Base-by-base conservation (phyloP, 805 yeast species). In the Pichia manshurica region DNA sequence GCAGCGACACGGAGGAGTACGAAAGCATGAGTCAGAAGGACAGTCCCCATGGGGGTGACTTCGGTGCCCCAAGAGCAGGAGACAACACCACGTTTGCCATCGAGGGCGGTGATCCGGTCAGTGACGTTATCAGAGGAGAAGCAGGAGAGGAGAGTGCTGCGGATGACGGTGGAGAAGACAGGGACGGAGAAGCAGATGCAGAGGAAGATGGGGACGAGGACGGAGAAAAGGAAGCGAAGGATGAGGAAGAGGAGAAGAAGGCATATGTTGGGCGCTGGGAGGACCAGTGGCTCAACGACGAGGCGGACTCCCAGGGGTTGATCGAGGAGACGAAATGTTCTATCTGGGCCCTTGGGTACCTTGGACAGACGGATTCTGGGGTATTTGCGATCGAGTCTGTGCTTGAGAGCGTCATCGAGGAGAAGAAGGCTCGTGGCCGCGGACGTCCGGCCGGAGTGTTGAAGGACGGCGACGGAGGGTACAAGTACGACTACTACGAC, bases 241-340 rank as follows among this genome's bases (percentile, higher is more conserved):
- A 33, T 25, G 36, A 20, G 31, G 19, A 33, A 21, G 22, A 39
- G 17, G 29, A 28, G 20, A 15, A 20, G 17, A 20, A 31, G 28
- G 40, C 28, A 34, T 39, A 31, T 16, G 28, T 15, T 13, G 16
- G 22, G 19, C 20, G 22, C n/a, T 35, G 39, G 47, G 32, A 37
- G 22, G 46, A 47, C 19, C 12, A 19, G 29, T 44, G 46, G 40
- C 34, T 36, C 29, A 34, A 44, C 23, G 41, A 44, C 10, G 46
- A 42, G 40, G 29, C 13, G 19, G 34, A 35, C 22, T 9, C 39
- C 4, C 19, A 7, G 8, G 39, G 40, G 9, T 25, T 42, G n/a
- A 34, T 44, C 17, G 46, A 44, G 10, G 41, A 44, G 22, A 44
- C 41, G 25, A 44, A 36, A 15, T 36, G 41, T 29, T 44, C 46